phyloP scores from a whole-genome alignment of 2,329 filamentous ascomycete species.

The Setomelanomma holmii region DNA sequence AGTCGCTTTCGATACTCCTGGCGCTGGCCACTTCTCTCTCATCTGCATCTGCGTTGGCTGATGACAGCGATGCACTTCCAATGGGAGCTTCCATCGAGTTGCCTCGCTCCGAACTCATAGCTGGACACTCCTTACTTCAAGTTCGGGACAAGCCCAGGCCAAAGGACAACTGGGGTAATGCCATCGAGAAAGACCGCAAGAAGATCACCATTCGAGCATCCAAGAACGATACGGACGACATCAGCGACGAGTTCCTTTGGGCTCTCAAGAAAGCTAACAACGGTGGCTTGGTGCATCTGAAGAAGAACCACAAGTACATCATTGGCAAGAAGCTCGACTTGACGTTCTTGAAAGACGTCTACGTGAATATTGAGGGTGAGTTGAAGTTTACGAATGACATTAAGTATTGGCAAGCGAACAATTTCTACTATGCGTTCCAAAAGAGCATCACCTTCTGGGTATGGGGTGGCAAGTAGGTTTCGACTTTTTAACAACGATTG shows the following conservation, averaged over 20 bases:
- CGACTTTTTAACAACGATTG: neutral
- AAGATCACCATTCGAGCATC: conserved; percentile 62
- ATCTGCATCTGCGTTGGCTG: conserved; percentile 18
- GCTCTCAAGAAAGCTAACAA: conserved; percentile 65
- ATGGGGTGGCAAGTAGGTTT: conserved; percentile 62
- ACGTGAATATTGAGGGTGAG: conserved; percentile 66
- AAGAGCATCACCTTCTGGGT: conserved; percentile 69
- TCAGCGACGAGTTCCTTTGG: conserved; percentile 62
- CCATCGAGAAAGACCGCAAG: conserved; percentile 47
- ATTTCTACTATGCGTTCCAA: conserved; percentile 60
- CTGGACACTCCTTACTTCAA: conserved; percentile 14
- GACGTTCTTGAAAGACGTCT: conserved; percentile 64
- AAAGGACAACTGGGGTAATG: conserved; percentile 42
- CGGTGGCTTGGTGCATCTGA: conserved; percentile 63
- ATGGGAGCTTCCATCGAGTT: conserved; percentile 23
- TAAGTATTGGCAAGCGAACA: conserved; percentile 58
- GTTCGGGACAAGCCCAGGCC: conserved; percentile 13
- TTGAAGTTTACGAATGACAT: conserved; percentile 57
- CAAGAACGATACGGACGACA: conserved; percentile 61
- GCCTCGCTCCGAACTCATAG: conserved; percentile 2
- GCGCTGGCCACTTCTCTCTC: conserved; percentile 20
- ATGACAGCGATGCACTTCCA: conserved; percentile 18
- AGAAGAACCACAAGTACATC: conserved; percentile 62
- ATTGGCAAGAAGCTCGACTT: conserved; percentile 67
- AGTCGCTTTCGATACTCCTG: conserved; percentile 21